phyloP scores from a whole-genome alignment of 1,284 basidiomycete genomes.

The Trichosporon coremiiforme region DNA sequence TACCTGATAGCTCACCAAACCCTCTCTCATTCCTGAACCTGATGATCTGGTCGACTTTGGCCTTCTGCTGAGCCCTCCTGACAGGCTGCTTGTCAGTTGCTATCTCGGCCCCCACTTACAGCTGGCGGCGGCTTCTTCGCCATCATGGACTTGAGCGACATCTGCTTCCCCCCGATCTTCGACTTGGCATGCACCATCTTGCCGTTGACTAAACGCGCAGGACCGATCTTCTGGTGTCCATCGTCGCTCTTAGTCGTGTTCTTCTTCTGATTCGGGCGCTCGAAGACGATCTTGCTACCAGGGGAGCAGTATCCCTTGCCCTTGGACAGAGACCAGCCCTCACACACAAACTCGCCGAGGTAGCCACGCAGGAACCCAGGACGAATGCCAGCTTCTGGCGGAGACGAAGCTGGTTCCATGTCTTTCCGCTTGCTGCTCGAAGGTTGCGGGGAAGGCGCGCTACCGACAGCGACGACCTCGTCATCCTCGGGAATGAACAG shows the following conservation, averaged over 20 bases:
- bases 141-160: conserved; percentile 51
- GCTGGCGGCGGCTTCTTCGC: conserved; percentile 40
- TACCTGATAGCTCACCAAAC: conserved; percentile 39
- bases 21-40: conserved; percentile 54
- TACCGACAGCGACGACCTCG: conserved; percentile 15
- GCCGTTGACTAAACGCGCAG: conserved; percentile 49
- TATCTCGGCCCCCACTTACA: conserved; percentile 22
- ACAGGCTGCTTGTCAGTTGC: conserved; percentile 26
- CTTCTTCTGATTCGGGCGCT: conserved; percentile 44
- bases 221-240: conserved; percentile 37
- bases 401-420: not conserved
- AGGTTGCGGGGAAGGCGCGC: not conserved
- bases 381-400: conserved; percentile 27
- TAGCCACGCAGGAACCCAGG: conserved; percentile 46
- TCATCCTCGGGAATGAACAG: conserved; percentile 28
- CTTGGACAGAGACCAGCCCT: conserved; percentile 56
- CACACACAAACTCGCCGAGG: conserved; percentile 56
- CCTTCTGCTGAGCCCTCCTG: conserved; percentile 37
- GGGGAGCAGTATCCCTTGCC: conserved; percentile 56
- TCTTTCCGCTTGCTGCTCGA: conserved; percentile 1
- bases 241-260: conserved; percentile 28
- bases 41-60: conserved; percentile 53
- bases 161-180: conserved; percentile 45
- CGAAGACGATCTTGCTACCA: conserved; percentile 51
- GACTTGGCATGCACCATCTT: conserved; percentile 48